phyloP scores from a whole-genome alignment of 257 asterid genomes.

The Nicotiana knightiana region DNA sequence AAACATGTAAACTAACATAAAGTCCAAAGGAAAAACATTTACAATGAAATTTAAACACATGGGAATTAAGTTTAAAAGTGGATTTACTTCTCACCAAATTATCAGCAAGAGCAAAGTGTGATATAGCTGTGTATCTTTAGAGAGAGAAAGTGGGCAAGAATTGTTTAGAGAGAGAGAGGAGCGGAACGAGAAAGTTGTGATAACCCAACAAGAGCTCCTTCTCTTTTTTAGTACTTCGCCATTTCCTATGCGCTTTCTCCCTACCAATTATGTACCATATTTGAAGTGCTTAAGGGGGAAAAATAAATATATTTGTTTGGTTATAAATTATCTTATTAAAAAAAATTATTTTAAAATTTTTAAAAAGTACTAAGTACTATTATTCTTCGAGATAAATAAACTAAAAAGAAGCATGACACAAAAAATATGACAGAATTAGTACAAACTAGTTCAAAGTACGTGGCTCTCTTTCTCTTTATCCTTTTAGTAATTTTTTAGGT shows the following conservation, averaged over 20 bases:
- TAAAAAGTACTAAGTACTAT: too few relatives aligned
- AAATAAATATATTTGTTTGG: too few relatives aligned
- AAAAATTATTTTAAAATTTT: too few relatives aligned
- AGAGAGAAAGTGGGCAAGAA: slow-evolving; percentile 3
- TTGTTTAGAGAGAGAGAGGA: slow-evolving; percentile 2
- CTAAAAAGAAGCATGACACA: too few relatives aligned
- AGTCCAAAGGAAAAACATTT: not conserved
- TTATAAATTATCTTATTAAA: too few relatives aligned
- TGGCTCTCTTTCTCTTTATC: too few relatives aligned
- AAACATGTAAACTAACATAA: not conserved
- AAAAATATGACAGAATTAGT: too few relatives aligned
- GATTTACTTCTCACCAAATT: not conserved
- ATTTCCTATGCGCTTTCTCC: slow-evolving; percentile 50
- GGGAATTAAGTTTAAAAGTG: not conserved
- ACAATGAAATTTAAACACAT: not conserved
- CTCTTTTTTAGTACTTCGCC: slow-evolving; percentile 41
- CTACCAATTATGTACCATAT: too few relatives aligned
- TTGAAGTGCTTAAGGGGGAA: too few relatives aligned
- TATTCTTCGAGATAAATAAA: too few relatives aligned
- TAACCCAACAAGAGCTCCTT: slow-evolving; percentile 5
- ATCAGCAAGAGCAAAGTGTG: not conserved
- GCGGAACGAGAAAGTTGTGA: slow-evolving; percentile 25
- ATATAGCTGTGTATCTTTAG: not conserved
- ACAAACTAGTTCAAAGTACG: too few relatives aligned
- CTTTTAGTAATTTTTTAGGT: too few relatives aligned